Base-by-base conservation (phyloP, 2,329 filamentous ascomycete species). In the Colletotrichum aenigma region DNA sequence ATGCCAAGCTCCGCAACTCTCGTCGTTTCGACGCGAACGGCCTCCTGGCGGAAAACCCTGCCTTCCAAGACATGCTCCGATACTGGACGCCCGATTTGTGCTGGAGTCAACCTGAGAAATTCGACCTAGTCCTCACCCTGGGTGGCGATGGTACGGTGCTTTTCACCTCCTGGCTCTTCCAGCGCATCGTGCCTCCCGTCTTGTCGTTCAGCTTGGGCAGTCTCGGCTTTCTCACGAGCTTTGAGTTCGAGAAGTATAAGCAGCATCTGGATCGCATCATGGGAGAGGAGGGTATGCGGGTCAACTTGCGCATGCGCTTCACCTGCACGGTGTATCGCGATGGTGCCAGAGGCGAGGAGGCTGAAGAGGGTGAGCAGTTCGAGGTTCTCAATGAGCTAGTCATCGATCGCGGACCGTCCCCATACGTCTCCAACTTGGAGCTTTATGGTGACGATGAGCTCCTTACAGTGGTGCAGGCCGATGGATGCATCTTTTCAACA, bases 331-430 rank as follows among this genome's bases (percentile, higher is more conserved):
- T 99, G 10, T 98, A 96, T 87, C 94, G 96, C 60, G 90, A 93
- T 78, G 92, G 90, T 34, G 85, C 86, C 6, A 83, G 87, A 3
- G 90, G 89, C 13, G 89, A 91, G n/a, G 91, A 92, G 52, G 90
- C 93, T 78, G 94, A 97, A 79, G 96, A 98, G 84, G 95, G 94
- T 60, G 96, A 98, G 86, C 96, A 98, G 81, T 98, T 98, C 78
- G 97, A 99, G 86, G 96, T 99, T 24, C 92, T 99, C 78, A 99
- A 99, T 85, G 97, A 99, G 87, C 93, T 99, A 67, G 96, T 99
- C 84, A 98, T 99, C 80, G 97, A 99, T 86, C 95, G 97, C 76
- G 97, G 97, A 78, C 97, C 97, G 81, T 98, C 95, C 18, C 96
- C 96, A 24, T 99, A 98, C 83, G 96, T 99, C 75, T 98, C 96